Conservation (phyloP, 78 protist genomes). For the Guillardia theta region DNA sequence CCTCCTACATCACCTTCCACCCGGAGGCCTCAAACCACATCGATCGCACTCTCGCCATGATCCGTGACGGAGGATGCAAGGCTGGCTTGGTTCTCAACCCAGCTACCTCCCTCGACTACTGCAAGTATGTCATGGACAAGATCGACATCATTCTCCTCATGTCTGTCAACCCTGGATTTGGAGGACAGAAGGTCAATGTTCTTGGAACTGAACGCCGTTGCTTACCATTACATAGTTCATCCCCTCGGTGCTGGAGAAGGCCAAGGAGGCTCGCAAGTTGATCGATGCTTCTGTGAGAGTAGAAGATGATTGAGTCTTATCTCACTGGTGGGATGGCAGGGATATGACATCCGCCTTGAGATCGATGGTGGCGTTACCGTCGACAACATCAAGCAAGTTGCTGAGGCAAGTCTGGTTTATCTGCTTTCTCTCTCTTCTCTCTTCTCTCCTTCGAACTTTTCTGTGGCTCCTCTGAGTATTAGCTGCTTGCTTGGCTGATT, state of each 20-base stretch:
- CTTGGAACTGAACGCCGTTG: no score
- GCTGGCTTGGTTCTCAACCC: constrained; percentile 24
- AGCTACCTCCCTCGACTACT: constrained; percentile 4
- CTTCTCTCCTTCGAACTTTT: no score
- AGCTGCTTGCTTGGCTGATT: no score
- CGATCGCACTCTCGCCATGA: neutral
- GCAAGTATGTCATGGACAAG: constrained; percentile 25
- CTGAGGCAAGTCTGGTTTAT: no score
- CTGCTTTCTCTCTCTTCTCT: no score
- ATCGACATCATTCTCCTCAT: constrained; percentile 36
- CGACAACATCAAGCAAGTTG: neutral
- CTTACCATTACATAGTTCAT: no score
- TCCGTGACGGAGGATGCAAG: neutral
- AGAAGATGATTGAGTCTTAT: neutral
- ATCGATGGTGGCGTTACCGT: constrained; percentile 1
- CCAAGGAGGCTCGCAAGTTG: neutral
- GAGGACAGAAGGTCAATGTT: neutral
- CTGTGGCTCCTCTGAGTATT: no score
- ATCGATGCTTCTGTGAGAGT: neutral
- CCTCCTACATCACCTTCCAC: constrained; percentile 11
- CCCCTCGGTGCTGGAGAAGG: neutral
- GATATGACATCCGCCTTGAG: neutral
- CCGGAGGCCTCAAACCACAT: constrained; percentile 25
- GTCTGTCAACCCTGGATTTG: constrained; percentile 29
- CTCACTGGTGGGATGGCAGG: neutral